Evolutionary conservation across 83 land plant species (phyloP).

Genomic region (Larix sibirica): DNA sequence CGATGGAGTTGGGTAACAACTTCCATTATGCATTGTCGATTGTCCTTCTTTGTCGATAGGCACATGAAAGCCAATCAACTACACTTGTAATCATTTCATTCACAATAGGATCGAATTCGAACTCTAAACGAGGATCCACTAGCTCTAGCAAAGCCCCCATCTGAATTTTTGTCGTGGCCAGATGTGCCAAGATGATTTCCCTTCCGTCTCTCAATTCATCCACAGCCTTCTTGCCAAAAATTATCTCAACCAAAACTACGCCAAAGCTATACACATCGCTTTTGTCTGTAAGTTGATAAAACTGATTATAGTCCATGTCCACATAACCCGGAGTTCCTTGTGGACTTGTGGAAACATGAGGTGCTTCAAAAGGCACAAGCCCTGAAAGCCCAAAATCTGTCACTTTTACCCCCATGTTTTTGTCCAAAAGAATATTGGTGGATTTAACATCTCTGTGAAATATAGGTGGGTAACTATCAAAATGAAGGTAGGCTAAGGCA

Average conservation of each 20-base stretch:
- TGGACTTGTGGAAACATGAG: conserved; percentile 49
- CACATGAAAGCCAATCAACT: no score
- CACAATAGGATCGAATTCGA: background rate
- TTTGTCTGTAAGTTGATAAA: conserved; percentile 50
- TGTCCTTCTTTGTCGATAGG: no score
- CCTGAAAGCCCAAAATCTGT: no score
- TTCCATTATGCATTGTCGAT: no score
- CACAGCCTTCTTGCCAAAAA: conserved; percentile 43
- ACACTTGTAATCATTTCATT: no score
- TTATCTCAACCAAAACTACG: conserved; percentile 55
- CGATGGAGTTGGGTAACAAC: no score
- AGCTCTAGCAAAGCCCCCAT: conserved; percentile 32
- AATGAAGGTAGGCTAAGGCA: conserved; percentile 91
- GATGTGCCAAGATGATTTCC: conserved; percentile 33
- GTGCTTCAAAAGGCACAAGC: no score
- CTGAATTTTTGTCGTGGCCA: conserved; percentile 35
- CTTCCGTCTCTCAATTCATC: conserved; percentile 26
- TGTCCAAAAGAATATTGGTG: conserved; percentile 77
- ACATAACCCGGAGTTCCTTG: conserved; percentile 64
- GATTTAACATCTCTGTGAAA: conserved; percentile 94
- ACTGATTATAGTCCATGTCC: conserved; percentile 53
- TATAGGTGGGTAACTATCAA: conserved; percentile 88
- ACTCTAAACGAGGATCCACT: conserved; percentile 35
- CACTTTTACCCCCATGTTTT: no score
- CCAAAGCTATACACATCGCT: conserved; percentile 75